Conservation (phyloP, 129 eudicot genomes). For the Artemisia annua region DNA sequence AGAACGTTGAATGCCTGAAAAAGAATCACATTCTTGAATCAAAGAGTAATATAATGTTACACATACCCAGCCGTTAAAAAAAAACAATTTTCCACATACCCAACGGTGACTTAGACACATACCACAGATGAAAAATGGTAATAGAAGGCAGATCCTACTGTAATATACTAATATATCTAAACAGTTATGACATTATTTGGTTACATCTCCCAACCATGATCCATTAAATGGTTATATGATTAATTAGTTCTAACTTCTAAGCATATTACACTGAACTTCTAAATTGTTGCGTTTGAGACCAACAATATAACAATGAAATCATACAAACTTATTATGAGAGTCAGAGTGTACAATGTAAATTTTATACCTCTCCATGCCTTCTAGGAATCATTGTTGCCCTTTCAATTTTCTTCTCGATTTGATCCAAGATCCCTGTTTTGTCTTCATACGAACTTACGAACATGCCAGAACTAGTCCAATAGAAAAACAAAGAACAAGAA, state of each 20-base stretch:
- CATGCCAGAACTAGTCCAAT: slow-evolving; percentile 80
- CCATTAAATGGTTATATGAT: too few relatives aligned
- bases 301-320: neutral
- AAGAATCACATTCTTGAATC: slow-evolving; percentile 15
- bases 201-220: too few relatives aligned
- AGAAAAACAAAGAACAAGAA: neutral
- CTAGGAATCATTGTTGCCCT: slow-evolving; percentile 87
- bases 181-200: too few relatives aligned
- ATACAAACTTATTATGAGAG: neutral
- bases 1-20: slow-evolving; percentile 88
- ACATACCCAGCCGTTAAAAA: too few relatives aligned
- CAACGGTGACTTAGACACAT: too few relatives aligned
- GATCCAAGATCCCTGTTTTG: slow-evolving; percentile 75
- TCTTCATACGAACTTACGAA: slow-evolving; percentile 84
- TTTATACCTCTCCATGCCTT: slow-evolving; percentile 80
- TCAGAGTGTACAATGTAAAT: neutral
- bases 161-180: too few relatives aligned
- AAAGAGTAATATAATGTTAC: neutral
- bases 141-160: too few relatives aligned
- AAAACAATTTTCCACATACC: too few relatives aligned
- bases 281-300: neutral
- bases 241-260: too few relatives aligned
- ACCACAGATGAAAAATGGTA: too few relatives aligned
- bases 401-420: slow-evolving; percentile 78
- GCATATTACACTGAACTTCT: neutral